Base-by-base conservation (phyloP, 225 moss, liverwort and hornwort species). In the Polytrichum commune region DNA sequence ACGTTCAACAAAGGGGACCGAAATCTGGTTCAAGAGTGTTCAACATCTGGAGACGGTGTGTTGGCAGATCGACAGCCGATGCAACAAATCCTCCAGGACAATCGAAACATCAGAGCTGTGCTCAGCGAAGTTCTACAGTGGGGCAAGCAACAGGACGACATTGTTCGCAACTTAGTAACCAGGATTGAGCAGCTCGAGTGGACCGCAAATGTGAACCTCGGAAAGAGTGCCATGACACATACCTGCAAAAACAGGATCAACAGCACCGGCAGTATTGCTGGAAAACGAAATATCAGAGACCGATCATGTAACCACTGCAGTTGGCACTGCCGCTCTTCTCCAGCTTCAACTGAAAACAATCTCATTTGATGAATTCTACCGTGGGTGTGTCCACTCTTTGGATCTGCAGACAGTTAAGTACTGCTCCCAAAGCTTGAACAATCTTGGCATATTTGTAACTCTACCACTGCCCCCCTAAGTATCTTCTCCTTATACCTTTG, bases 71-170 rank as follows among this genome's bases (percentile, higher is more conserved):
- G 63, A 19, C 72, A 27, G 26, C 63, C 86, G 67, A 24, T 89
- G 72, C 75, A 76, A 18, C 78, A 79, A 20, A 68, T 86, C 32
- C 53, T 89, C 53, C 72, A 80, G 33, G 89, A 83, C 53, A 89
- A 85, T 68, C 80, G 53, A 30, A 81, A 81, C 67, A 60, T 83
- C 29, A 83, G 79, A 57, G 73, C 80, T 32, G 74, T 76, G 2
- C 60, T 89, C 16, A 74, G 66, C 9, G 63, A 72, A 54, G 69
- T 87, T 23, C 54, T 84, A 58, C 76, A 79, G 16, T 76, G 76
- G 83, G 64, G 76, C 1, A 79, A 77, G 46, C 81, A 73, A 2
- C 79, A 79, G 38, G 79, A 76, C 30, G 74, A 81, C 66, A 72
- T 77, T 24, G 81, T 84, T 55, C 69, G 64, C 22, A 77, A 77